Conservation (phyloP, 169 alveolate species). For the Babesia bovis region DNA sequence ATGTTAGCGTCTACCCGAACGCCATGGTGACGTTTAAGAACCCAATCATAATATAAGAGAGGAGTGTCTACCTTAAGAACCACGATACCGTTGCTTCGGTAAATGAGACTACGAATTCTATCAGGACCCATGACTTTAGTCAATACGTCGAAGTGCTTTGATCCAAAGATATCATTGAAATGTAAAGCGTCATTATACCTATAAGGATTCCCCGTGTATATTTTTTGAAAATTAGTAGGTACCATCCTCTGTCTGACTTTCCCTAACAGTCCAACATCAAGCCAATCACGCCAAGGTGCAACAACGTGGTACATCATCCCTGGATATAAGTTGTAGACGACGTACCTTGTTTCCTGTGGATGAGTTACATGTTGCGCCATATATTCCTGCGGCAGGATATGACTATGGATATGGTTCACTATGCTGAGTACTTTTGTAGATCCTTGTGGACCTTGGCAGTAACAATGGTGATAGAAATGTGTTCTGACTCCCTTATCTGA, state of each 20-base stretch:
- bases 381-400: neutral
- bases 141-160: neutral
- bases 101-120: neutral
- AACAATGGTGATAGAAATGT: slow-evolving; percentile 16
- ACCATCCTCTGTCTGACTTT: neutral
- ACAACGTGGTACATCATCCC: neutral
- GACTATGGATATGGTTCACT: neutral
- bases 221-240: neutral
- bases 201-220: neutral
- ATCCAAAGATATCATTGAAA: neutral
- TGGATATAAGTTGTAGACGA: neutral
- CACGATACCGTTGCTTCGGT: slow-evolving; percentile 18
- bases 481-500: slow-evolving; percentile 9
- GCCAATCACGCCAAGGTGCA: neutral
- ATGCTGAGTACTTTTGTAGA: neutral
- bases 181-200: neutral
- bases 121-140: neutral
- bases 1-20: neutral
- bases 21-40: neutral
- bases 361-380: neutral
- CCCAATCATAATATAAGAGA: slow-evolving; percentile 26
- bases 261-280: slow-evolving; percentile 1
- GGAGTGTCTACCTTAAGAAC: slow-evolving; percentile 14
- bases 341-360: neutral
- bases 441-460: slow-evolving; percentile 18